Evolutionary conservation across 2,329 filamentous ascomycete genomes (phyloP).

Genomic region (Phialophora expanda): DNA sequence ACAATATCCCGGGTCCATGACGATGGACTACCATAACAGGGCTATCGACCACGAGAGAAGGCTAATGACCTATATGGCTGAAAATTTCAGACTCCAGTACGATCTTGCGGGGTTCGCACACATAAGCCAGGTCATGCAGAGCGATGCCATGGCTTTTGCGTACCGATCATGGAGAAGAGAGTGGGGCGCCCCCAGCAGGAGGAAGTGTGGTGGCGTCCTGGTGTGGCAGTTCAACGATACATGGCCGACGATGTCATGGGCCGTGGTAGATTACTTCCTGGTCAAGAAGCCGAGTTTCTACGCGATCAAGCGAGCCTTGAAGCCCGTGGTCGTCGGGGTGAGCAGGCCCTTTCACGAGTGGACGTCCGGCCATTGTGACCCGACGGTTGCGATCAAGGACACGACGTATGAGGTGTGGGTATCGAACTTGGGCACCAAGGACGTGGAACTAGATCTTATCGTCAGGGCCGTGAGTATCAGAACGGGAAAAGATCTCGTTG

Average conservation of each 20-base stretch:
- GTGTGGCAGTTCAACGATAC: constrained; percentile 57
- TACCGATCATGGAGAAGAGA: constrained; percentile 60
- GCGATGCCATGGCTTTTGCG: constrained; percentile 64
- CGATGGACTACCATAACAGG: constrained; percentile 95
- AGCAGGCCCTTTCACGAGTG: constrained; percentile 60
- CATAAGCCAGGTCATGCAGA: constrained; percentile 65
- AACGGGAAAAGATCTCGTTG: constrained; percentile 59
- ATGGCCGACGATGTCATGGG: constrained; percentile 68
- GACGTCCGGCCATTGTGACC: constrained; percentile 62
- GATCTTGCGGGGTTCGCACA: constrained; percentile 72
- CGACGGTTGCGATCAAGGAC: constrained; percentile 48
- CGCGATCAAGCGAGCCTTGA: constrained; percentile 60
- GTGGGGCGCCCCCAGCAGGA: constrained; percentile 50
- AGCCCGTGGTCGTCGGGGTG: constrained; percentile 60
- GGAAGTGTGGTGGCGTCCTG: constrained; percentile 50
- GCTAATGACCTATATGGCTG: constrained; percentile 83
- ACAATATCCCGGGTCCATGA: constrained; percentile 80
- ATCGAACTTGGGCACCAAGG: constrained; percentile 49
- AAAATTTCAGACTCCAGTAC: constrained; percentile 72
- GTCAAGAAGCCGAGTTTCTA: constrained; percentile 67
- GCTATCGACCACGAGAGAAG: constrained; percentile 84
- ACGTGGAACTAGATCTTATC: constrained; percentile 43
- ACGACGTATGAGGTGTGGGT: constrained; percentile 62
- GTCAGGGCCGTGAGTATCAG: constrained; percentile 58
- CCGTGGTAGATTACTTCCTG: constrained; percentile 65